A percentile compares a stretch with the other conserved stretches of the same genome.
Evolutionary conservation across 179 eudicot species (phyloP).

Genomic region (Sideroxylon spinosum): DNA sequence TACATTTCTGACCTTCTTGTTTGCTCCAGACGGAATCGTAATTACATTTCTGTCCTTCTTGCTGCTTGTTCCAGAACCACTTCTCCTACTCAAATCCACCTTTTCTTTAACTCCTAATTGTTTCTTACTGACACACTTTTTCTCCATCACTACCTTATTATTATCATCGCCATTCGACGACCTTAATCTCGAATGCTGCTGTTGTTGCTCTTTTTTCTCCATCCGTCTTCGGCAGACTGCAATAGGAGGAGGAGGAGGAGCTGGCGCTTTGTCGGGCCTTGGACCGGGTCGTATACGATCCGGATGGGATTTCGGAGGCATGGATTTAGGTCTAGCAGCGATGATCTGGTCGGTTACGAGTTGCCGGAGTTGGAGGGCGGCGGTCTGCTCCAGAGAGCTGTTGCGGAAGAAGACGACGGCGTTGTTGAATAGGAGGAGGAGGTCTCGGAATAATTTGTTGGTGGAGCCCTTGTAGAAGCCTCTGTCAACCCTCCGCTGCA

Average conservation of each 20-base stretch:
- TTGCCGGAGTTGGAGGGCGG: constrained; percentile 38
- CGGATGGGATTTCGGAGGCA: constrained; percentile 20
- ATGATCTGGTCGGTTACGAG: constrained; percentile 28
- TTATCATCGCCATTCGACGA: background rate
- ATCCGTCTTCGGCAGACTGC: too few species aligned
- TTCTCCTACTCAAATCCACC: constrained; percentile 21
- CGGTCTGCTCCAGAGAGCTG: constrained; percentile 36
- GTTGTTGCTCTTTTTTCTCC: background rate
- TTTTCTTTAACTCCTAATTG: background rate
- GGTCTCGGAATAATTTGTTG: constrained; percentile 44
- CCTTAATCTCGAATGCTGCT: background rate
- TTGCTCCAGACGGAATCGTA: too few species aligned
- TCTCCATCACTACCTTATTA: constrained; percentile 9
- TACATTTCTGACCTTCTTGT: too few species aligned
- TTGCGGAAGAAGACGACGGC: constrained; percentile 43
- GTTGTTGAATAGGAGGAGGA: constrained; percentile 49
- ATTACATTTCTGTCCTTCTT: too few species aligned
- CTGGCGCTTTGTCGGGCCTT: background rate
- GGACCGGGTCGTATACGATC: constrained; percentile 27
- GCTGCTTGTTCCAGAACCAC: background rate
- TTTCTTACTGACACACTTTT: constrained; percentile 4
- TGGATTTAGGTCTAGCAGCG: constrained; percentile 2
- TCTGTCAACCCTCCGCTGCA: constrained; percentile 30
- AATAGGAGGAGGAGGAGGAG: background rate
- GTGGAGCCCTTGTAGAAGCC: constrained; percentile 36